Conservation (phyloP, 805 yeast genomes). For the Jamesozyma piceae region DNA sequence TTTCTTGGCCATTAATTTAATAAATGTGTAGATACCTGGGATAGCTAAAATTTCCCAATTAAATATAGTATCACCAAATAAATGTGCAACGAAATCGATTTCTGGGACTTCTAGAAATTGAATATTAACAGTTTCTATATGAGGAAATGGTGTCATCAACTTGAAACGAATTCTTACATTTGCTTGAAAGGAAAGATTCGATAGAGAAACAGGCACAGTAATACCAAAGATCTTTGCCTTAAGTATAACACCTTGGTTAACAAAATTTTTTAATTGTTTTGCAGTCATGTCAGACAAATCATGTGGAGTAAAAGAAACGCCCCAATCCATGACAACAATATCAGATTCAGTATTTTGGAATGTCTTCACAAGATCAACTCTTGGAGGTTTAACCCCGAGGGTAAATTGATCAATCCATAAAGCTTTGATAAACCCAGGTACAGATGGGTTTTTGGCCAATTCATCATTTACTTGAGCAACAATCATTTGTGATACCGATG, state of each 20-base stretch:
- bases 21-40: constrained; percentile 79
- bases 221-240: constrained; percentile 78
- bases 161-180: constrained; percentile 72
- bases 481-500: constrained; percentile 76
- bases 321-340: constrained; percentile 97
- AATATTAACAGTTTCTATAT: constrained; percentile 80
- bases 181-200: constrained; percentile 69
- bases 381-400: constrained; percentile 90
- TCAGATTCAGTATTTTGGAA: constrained; percentile 84
- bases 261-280: constrained; percentile 74
- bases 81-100: constrained; percentile 69
- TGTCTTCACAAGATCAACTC: constrained; percentile 84
- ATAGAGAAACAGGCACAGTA: constrained; percentile 68
- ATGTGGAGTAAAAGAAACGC: constrained; percentile 85
- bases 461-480: constrained; percentile 79
- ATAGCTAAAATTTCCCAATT: constrained; percentile 79
- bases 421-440: constrained; percentile 75
- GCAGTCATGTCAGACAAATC: constrained; percentile 73
- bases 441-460: constrained; percentile 59
- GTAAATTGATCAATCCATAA: constrained; percentile 85
- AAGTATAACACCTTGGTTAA: constrained; percentile 71
- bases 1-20: constrained; percentile 76
- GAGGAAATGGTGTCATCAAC: constrained; percentile 88
- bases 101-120: constrained; percentile 80
- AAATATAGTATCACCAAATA: constrained; percentile 70